Percentiles rank a stretch among this genome's conserved stretches.
Evolutionary conservation across 1,284 basidiomycete genomes (phyloP).

Genomic region (Ganoderma multipileum): DNA sequence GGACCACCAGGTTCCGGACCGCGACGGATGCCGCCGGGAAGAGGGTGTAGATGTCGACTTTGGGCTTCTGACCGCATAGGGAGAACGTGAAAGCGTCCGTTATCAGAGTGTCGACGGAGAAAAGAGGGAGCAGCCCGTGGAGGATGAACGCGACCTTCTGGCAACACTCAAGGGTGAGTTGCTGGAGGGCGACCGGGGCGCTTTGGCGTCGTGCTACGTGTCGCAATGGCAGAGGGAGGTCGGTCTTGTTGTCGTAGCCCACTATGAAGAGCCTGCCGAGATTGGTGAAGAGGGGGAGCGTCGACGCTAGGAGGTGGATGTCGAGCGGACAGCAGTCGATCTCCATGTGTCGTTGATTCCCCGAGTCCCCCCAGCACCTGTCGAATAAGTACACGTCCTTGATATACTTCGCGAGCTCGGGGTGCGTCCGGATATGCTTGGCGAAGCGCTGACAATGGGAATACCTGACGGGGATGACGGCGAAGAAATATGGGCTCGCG

Average conservation of each 20-base stretch:
- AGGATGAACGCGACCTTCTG: neutral
- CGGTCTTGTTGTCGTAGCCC: neutral
- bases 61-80: neutral
- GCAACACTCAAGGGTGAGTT: neutral
- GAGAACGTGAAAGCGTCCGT: neutral
- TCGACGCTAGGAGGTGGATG: neutral
- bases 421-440: neutral
- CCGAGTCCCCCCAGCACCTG: neutral
- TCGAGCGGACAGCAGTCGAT: neutral
- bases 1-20: neutral
- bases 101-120: neutral
- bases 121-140: neutral
- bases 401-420: neutral
- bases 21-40: neutral
- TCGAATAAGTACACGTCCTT: neutral
- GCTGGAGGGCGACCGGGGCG: neutral
- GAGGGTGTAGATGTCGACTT: neutral
- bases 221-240: neutral
- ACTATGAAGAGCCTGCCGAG: neutral
- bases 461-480: neutral
- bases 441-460: neutral
- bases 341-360: neutral
- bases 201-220: neutral
- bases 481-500: neutral
- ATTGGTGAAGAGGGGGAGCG: neutral